Evolutionary conservation across 257 asterid species (phyloP), one percentile per base, ranked within the genome.

Genomic region (Galeopsis tetrahit): DNA sequence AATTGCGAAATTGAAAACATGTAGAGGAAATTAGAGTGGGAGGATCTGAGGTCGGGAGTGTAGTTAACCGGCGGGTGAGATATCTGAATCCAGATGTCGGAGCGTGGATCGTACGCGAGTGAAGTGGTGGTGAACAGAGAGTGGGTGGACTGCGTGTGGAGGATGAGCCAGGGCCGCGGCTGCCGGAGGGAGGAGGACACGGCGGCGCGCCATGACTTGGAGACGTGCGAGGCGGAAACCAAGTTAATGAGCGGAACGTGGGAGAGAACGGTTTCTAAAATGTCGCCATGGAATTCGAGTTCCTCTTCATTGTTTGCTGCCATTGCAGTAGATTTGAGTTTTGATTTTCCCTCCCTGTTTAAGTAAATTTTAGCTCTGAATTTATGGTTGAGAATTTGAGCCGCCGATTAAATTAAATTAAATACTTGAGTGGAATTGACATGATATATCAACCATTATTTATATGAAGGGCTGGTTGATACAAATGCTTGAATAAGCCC

Each of bases 81-180:
- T 13, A 82, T 36, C 10, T 70, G 34, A 44, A 86, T 53, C 97
- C 95, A 91, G 61, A 64, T 36, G n/a, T 63, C 14, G 0, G 97
- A 91, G n/a, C 89, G 87, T 0, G 92, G 96, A 56, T 91, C 97
- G 66, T 87, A 91, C 0, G 90, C 95, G 40, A 35, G 75, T 1
- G 84, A 57, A 0, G 83, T 2, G 76, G 81, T 60, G 69, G 79
- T 31, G 79, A 82, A 76, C 0, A 89, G 93, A 6, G 71, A 55
- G 11, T 85, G 82, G 49, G 69, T 70, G 69, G 74, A 35, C 60
- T 89, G 97, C 49, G 83, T 55, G 85, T 87, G 93, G 77, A 89
- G 60, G 78, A 91, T 59, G 9, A 91, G 82, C 97, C 96, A 91
- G 0, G 97, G 96, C 7, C 80, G 82, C 1, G 80, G 89, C 72